Evolutionary conservation across 371 early-diverging fungal genomes (phyloP).

Genomic region (Dinochytrium kinnereticum): DNA sequence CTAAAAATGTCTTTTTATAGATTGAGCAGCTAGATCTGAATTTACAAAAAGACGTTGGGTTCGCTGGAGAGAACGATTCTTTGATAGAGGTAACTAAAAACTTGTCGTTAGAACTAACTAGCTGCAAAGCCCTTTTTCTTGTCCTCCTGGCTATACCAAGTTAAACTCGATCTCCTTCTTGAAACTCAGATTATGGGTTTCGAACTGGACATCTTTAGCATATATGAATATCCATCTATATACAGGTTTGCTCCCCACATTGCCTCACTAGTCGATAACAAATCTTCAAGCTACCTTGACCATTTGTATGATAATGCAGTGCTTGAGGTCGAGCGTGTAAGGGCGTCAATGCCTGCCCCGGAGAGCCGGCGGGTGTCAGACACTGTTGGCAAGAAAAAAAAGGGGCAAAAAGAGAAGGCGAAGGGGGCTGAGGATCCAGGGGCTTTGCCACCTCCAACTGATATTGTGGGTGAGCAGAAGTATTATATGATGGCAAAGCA

Average conservation of each 20-base stretch:
- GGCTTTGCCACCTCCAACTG: background rate
- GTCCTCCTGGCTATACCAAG: slow-evolving; percentile 9
- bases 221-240: slow-evolving; percentile 6
- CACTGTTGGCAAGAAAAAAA: background rate
- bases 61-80: background rate
- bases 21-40: background rate
- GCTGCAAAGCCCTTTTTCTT: slow-evolving; percentile 6
- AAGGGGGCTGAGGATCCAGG: background rate
- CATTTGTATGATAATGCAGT: background rate
- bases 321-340: background rate
- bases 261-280: background rate
- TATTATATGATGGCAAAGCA: background rate
- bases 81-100: no score
- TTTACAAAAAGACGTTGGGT: background rate
- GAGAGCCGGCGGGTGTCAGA: background rate
- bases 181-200: slow-evolving; percentile 21
- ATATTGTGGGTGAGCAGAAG: background rate
- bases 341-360: background rate
- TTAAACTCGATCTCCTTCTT: slow-evolving; percentile 5
- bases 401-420: background rate
- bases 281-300: slow-evolving; percentile 1
- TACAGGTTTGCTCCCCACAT: background rate
- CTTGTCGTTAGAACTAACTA: no score
- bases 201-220: slow-evolving; percentile 15
- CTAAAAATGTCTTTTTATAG: slow-evolving; percentile 3